Evolutionary conservation across 257 asterid species (phyloP).

Genomic region (Solanum corneliomulleri): DNA sequence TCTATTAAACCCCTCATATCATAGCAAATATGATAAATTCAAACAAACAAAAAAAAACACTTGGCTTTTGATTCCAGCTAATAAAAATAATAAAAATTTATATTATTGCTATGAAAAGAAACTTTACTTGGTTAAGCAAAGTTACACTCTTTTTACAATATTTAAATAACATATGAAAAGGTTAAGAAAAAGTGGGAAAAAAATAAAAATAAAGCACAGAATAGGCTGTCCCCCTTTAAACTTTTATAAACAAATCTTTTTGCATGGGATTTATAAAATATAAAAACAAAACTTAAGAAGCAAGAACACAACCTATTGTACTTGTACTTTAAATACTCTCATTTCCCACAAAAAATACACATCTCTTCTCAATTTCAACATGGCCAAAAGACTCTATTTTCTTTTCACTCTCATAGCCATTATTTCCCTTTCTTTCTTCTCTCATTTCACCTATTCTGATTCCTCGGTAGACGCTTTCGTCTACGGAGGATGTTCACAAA

Average conservation of each 20-base stretch:
- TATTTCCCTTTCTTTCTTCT: conserved; percentile 6
- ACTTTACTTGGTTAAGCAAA: background rate
- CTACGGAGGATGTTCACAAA: conserved; percentile 56
- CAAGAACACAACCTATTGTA: background rate
- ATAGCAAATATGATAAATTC: no score
- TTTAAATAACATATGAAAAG: background rate
- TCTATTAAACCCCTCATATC: no score
- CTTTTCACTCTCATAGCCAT: background rate
- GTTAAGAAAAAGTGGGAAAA: background rate
- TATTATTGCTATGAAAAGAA: background rate
- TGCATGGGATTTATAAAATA: background rate
- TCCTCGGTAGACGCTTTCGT: conserved; percentile 42
- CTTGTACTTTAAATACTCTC: background rate
- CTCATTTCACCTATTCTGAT: conserved; percentile 10
- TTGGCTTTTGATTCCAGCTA: background rate
- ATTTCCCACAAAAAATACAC: background rate
- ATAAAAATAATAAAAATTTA: background rate
- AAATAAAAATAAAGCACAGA: background rate
- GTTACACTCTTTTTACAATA: background rate
- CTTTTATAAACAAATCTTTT: background rate
- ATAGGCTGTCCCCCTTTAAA: background rate
- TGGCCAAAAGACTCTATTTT: background rate
- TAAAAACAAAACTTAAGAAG: background rate
- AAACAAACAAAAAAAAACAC: no score
- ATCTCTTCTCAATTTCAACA: background rate